These are phyloP conservation scores for Neofusicoccum ribis DNA, from an alignment of 2,329 filamentous ascomycete species.

Conservation along the genomic window DNA sequence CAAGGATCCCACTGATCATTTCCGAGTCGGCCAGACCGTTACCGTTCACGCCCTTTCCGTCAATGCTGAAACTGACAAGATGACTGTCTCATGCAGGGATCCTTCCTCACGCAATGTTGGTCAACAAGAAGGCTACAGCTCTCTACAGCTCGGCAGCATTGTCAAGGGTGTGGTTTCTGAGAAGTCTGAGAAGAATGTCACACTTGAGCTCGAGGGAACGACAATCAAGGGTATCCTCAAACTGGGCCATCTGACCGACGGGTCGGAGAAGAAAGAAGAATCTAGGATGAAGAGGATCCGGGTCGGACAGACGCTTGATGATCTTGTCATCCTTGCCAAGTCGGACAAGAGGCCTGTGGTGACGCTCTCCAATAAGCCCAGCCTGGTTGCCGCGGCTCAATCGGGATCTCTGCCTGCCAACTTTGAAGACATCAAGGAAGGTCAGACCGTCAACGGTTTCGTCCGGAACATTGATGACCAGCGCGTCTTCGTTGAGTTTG, in stretches of 20 bases:
- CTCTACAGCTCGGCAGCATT: conserved; percentile 70
- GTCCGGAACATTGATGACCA: conserved; percentile 75
- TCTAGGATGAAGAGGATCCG: conserved; percentile 77
- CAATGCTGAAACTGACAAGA: conserved; percentile 66
- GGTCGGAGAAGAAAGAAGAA: conserved; percentile 74
- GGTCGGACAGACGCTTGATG: conserved; percentile 77
- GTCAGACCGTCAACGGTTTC: conserved; percentile 71
- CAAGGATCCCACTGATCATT: conserved; percentile 83
- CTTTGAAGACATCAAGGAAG: conserved; percentile 71
- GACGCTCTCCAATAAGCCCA: conserved; percentile 78
- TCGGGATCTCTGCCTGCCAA: conserved; percentile 68
- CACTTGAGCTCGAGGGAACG: conserved; percentile 72
- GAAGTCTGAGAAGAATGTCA: conserved; percentile 44
- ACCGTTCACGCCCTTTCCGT: conserved; percentile 85
- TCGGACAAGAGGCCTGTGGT: conserved; percentile 74
- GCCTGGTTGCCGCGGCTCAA: conserved; percentile 73
- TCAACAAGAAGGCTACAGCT: conserved; percentile 70
- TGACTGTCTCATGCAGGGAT: conserved; percentile 93
- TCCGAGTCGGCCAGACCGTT: conserved; percentile 86
- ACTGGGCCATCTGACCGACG: conserved; percentile 80
- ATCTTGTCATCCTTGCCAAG: conserved; percentile 86
- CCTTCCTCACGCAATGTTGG: conserved; percentile 76
- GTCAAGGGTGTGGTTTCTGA: conserved; percentile 69
- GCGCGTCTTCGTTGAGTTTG: conserved; percentile 87
- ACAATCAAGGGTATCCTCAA: conserved; percentile 77